A percentile compares a stretch with the other conserved stretches of the same genome.
Evolutionary conservation across 1,284 basidiomycete genomes (phyloP).

Genomic region (Coriolopsis trogii): DNA sequence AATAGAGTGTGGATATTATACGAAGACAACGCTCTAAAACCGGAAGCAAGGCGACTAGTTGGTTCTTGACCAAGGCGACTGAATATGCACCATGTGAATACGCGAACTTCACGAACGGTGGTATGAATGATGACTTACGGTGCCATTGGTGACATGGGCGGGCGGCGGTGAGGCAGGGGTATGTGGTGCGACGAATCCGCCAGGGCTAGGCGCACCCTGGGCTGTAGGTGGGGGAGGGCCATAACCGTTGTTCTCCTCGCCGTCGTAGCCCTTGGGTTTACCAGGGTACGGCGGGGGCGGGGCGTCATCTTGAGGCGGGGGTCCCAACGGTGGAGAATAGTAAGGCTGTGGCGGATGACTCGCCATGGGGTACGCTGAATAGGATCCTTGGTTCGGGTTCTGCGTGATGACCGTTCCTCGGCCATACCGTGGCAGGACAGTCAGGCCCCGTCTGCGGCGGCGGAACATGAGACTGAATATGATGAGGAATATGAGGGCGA

Average conservation of each 20-base stretch:
- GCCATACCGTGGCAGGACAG: slow-evolving; percentile 11
- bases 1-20: too few relatives aligned
- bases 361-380: slow-evolving; percentile 8
- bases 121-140: too few relatives aligned
- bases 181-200: slow-evolving; percentile 11
- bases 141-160: slow-evolving; percentile 18
- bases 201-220: slow-evolving; percentile 7
- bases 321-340: slow-evolving; percentile 8
- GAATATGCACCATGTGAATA: too few relatives aligned
- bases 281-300: slow-evolving; percentile 24
- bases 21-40: too few relatives aligned
- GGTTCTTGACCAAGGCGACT: too few relatives aligned
- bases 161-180: slow-evolving; percentile 11
- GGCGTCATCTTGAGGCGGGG: slow-evolving; percentile 5
- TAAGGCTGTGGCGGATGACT: slow-evolving; percentile 2
- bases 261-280: slow-evolving; percentile 10
- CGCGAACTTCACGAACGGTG: too few relatives aligned
- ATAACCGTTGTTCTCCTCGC: slow-evolving; percentile 19
- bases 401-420: neutral
- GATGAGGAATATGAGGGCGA: slow-evolving; percentile 17
- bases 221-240: slow-evolving; percentile 6
- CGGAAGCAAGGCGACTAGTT: too few relatives aligned
- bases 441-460: slow-evolving; percentile 13
- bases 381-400: slow-evolving; percentile 17
- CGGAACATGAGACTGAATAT: slow-evolving; percentile 14